Conservation (phyloP, 108 stramenopile species). For the Conticribra guillardii region DNA sequence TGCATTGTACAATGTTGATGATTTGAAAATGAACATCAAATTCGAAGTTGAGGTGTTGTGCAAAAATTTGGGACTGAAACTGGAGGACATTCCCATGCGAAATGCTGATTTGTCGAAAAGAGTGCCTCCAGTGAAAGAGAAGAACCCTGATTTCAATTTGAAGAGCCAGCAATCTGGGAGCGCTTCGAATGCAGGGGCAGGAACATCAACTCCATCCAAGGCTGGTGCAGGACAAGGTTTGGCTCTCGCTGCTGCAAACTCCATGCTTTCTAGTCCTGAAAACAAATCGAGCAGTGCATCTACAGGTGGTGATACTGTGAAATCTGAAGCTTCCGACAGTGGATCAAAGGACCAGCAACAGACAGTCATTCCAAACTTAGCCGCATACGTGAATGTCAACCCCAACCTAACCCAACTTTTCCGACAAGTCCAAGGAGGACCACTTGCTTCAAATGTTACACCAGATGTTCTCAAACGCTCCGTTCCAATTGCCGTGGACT, state of each 20-base stretch:
- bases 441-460: constrained; percentile 58
- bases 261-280: constrained; percentile 54
- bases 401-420: constrained; percentile 86
- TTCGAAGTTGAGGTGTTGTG: constrained; percentile 99
- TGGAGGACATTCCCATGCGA: constrained; percentile 91
- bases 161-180: constrained; percentile 56
- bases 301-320: constrained; percentile 47
- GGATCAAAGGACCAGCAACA: constrained; percentile 69
- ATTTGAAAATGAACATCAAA: constrained; percentile 99
- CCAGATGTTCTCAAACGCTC: constrained; percentile 81
- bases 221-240: constrained; percentile 37
- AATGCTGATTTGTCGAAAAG: constrained; percentile 70
- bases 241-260: constrained; percentile 32
- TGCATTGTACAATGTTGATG: constrained; percentile 94
- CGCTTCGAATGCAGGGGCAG: constrained; percentile 14
- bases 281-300: constrained; percentile 41
- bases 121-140: constrained; percentile 89
- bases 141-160: constrained; percentile 98
- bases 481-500: constrained; percentile 95
- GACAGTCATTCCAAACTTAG: constrained; percentile 97
- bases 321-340: constrained; percentile 32
- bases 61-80: constrained; percentile 93
- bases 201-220: constrained; percentile 36
- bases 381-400: constrained; percentile 93
- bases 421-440: constrained; percentile 65